phyloP scores from a whole-genome alignment of 2,329 filamentous ascomycete species.

The Coccinonectria pachysandricola region DNA sequence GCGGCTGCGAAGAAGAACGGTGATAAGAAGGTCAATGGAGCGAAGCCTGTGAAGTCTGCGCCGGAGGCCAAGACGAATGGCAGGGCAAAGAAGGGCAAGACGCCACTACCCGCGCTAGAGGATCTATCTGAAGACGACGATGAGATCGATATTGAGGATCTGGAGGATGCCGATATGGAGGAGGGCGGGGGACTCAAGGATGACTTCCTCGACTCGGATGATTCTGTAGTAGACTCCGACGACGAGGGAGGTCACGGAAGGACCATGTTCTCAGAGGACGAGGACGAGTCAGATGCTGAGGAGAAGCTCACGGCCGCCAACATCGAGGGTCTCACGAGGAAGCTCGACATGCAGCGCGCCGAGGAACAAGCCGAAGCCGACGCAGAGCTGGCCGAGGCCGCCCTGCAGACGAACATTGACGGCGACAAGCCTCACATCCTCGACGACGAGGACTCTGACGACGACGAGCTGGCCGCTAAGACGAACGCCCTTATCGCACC shows the following conservation, averaged over 20 bases:
- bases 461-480: slow-evolving; percentile 48
- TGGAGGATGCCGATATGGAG: slow-evolving; percentile 33
- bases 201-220: slow-evolving; percentile 48
- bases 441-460: slow-evolving; percentile 51
- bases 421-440: slow-evolving; percentile 62
- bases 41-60: slow-evolving; percentile 24
- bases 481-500: slow-evolving; percentile 63
- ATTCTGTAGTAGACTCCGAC: slow-evolving; percentile 64
- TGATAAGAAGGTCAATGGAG: slow-evolving; percentile 23
- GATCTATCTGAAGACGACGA: slow-evolving; percentile 34
- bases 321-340: slow-evolving; percentile 81
- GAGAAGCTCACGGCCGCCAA: slow-evolving; percentile 91
- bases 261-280: slow-evolving; percentile 89
- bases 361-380: slow-evolving; percentile 74
- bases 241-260: slow-evolving; percentile 42
- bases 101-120: slow-evolving; percentile 31
- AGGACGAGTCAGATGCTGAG: slow-evolving; percentile 78
- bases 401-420: slow-evolving; percentile 87
- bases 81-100: slow-evolving; percentile 24
- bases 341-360: slow-evolving; percentile 67
- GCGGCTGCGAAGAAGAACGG: slow-evolving; percentile 16
- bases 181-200: slow-evolving; percentile 33
- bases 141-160: slow-evolving; percentile 35
- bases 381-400: slow-evolving; percentile 74
- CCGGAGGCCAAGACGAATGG: slow-evolving; percentile 19